Percentiles rank a stretch among this genome's conserved stretches.
Conservation (phyloP, 2,329 filamentous ascomycete genomes). For the Huntiella moniliformis region DNA sequence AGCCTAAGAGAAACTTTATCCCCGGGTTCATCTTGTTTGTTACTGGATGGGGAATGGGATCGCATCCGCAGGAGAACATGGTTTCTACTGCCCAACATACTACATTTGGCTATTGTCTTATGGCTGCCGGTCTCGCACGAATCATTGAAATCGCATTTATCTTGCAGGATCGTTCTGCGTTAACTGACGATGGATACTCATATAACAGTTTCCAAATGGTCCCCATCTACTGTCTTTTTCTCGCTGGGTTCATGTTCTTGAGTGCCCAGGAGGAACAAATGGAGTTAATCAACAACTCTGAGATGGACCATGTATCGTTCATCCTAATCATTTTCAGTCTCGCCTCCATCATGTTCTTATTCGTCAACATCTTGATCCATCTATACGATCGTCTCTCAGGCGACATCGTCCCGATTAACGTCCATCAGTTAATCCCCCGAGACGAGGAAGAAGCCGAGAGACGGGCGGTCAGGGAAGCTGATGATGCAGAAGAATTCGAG, state of each 20-base stretch:
- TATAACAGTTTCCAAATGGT: conserved; percentile 42
- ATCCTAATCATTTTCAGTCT: conserved; percentile 81
- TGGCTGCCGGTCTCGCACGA: conserved; percentile 67
- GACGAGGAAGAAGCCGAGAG: conserved; percentile 27
- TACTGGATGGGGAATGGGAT: conserved; percentile 91
- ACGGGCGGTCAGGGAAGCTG: conserved; percentile 26
- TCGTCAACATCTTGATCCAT: conserved; percentile 68
- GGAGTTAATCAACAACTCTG: conserved; percentile 50
- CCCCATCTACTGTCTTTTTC: conserved; percentile 54
- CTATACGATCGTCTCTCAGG: conserved; percentile 52
- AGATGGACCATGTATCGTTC: conserved; percentile 79
- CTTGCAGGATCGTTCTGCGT: conserved; percentile 48
- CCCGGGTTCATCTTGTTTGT: conserved; percentile 79
- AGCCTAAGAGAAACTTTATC: conserved; percentile 80
- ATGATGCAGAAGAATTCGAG: conserved; percentile 76
- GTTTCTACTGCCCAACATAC: conserved; percentile 75
- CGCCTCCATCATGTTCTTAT: conserved; percentile 79
- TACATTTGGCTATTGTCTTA: conserved; percentile 86
- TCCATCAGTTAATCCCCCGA: conserved; percentile 1
- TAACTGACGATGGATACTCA: conserved; percentile 49
- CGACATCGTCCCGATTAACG: conserved; percentile 13
- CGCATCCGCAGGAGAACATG: conserved; percentile 67
- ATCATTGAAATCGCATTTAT: conserved; percentile 88
- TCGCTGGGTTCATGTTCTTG: conserved; percentile 93
- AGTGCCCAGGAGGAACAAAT: conserved; percentile 95